phyloP scores from a whole-genome alignment of 116 monocot genomes.

The Cymodocea nodosa region DNA sequence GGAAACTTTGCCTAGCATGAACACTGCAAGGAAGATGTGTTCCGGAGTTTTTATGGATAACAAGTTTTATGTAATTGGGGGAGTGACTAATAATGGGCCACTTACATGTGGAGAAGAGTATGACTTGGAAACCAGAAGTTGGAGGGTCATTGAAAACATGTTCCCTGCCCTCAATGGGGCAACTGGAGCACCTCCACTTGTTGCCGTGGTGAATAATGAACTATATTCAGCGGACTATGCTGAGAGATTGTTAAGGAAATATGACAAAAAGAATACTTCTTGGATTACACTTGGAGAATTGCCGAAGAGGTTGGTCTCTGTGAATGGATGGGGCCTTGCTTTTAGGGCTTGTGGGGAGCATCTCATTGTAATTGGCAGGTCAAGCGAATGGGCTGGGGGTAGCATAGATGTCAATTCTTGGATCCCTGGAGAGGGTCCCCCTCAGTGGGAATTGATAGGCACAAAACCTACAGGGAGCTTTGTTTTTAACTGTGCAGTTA shows the following conservation, averaged over 20 bases:
- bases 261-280: slow-evolving; percentile 47
- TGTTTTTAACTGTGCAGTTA: slow-evolving; percentile 67
- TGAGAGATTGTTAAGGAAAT: slow-evolving; percentile 56
- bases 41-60: slow-evolving; percentile 89
- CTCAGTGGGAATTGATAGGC: slow-evolving; percentile 51
- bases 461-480: slow-evolving; percentile 49
- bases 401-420: slow-evolving; percentile 69
- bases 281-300: slow-evolving; percentile 75
- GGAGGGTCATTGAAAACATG: slow-evolving; percentile 79
- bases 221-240: slow-evolving; percentile 76
- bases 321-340: slow-evolving; percentile 96
- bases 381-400: slow-evolving; percentile 29
- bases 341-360: slow-evolving; percentile 83
- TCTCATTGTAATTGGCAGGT: slow-evolving; percentile 74
- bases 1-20: slow-evolving; percentile 70
- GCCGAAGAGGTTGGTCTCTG: slow-evolving; percentile 74
- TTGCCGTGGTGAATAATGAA: slow-evolving; percentile 83
- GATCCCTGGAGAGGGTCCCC: slow-evolving; percentile 53
- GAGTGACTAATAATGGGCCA: slow-evolving; percentile 27
- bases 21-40: slow-evolving; percentile 68
- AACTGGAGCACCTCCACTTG: slow-evolving; percentile 76
- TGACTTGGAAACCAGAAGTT: slow-evolving; percentile 41
- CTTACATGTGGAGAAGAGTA: slow-evolving; percentile 88
- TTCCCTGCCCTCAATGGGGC: slow-evolving; percentile 49
- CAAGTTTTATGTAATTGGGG: slow-evolving; percentile 96